Evolutionary conservation across 1,284 basidiomycete genomes (phyloP).

Genomic region (Inonotus hispidus): DNA sequence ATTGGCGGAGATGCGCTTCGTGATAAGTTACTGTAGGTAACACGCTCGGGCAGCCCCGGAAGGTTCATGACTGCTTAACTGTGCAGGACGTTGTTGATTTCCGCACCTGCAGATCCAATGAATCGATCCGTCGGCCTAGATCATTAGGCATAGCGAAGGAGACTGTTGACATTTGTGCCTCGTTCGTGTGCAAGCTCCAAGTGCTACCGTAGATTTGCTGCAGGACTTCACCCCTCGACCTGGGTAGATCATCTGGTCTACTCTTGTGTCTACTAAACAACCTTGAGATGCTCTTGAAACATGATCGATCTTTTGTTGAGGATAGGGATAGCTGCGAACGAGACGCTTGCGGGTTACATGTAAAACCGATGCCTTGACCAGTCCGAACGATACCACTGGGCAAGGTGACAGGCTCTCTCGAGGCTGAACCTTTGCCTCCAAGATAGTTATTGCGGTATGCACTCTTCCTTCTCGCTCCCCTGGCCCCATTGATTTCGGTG

Average conservation of each 20-base stretch:
- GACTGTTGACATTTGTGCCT: constrained; percentile 16
- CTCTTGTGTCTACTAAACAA: background rate
- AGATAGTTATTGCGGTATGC: background rate
- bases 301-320: constrained; percentile 5
- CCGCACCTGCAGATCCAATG: background rate
- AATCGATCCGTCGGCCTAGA: constrained; percentile 14
- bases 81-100: background rate
- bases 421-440: constrained; percentile 1
- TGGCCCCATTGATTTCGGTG: background rate
- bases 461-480: background rate
- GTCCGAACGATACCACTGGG: constrained; percentile 15
- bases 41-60: no score
- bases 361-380: constrained; percentile 17
- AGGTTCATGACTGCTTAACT: no score
- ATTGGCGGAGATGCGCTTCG: no score
- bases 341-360: constrained; percentile 9
- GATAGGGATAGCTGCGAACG: constrained; percentile 14
- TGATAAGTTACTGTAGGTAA: no score
- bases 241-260: constrained; percentile 1
- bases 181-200: constrained; percentile 14
- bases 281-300: constrained; percentile 8
- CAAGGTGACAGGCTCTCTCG: constrained; percentile 2
- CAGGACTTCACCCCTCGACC: constrained; percentile 11
- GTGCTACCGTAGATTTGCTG: constrained; percentile 17
- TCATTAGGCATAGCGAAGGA: constrained; percentile 16